Base-by-base conservation (phyloP, 768 basidiomycete species). In the Suillus subalutaceus region DNA sequence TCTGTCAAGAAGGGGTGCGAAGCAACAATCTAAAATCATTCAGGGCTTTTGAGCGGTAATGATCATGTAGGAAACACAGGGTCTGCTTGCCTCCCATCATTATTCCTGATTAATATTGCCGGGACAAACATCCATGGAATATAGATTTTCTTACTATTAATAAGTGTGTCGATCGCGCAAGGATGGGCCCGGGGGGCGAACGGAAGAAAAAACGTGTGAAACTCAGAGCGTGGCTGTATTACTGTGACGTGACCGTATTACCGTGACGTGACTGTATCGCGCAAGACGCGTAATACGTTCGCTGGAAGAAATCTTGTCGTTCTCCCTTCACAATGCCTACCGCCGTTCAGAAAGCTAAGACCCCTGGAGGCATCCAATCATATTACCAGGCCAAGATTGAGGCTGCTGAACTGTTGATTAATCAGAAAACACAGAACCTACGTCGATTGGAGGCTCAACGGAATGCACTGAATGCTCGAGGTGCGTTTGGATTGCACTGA, bases 321-420 rank as follows among this genome's bases (percentile, higher is more conserved):
- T 44, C 38, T 23, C 58, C 58, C 20, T 56, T 68, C 40, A 66
- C 64, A 35, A 84, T 84, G 83, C 81, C 83, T 10, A 76, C 77
- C 32, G 74, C 77, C 5, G 72, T 76, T 13, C 72, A 72, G 5
- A 72, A 79, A 43, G 68, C 71, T 3, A 74, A 77, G 41, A 82
- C 85, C 1, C 84, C 88, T 6, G 88, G 85, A 40, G 91, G 92
- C 40, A 85, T 94, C 58, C 92, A 95, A 74, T 88, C 91, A 0
- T 99, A 97, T 83, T 98, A 96, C 75, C 93, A 96, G 76, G 90
- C 94, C 20, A 99, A 98, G 81, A 98, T 98, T 43, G 96, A 98
- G 75, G 83, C 91, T 10, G 91, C 96, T 1, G 97, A 99, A 72
- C 84, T 97, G 37, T 85, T 92, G 50, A 97, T 98, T 69, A 97